These are phyloP conservation scores for Suillus weaverae DNA, from an alignment of 768 basidiomycete genomes.

Conservation along the genomic window DNA sequence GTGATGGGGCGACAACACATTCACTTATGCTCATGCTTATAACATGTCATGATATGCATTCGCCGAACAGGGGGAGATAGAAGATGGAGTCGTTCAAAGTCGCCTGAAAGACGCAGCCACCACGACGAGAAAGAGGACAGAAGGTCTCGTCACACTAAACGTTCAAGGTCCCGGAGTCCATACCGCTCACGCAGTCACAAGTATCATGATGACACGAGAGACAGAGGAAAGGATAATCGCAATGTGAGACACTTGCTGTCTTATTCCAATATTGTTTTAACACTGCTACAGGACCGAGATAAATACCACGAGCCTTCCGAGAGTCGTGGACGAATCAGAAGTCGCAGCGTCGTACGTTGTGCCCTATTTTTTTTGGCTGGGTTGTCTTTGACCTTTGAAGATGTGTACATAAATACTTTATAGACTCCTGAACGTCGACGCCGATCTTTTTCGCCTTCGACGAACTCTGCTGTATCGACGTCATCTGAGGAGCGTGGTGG, in stretches of 20 bases:
- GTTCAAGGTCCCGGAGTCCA: conserved; percentile 27
- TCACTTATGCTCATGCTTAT: conserved; percentile 3
- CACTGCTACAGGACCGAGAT: conserved; percentile 11
- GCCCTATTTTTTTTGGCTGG: background rate
- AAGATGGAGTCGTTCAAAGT: conserved; percentile 25
- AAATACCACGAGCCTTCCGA: conserved; percentile 5
- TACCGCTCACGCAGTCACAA: conserved; percentile 9
- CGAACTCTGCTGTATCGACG: conserved; percentile 17
- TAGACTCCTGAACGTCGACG: conserved; percentile 24
- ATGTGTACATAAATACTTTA: conserved; percentile 14
- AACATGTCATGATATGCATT: background rate
- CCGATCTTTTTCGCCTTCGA: conserved; percentile 21
- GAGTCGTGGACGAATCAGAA: conserved; percentile 14
- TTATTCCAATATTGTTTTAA: background rate
- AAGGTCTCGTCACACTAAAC: conserved; percentile 11
- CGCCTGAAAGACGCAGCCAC: conserved; percentile 17
- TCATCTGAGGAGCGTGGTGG: conserved; percentile 15
- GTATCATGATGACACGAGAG: background rate
- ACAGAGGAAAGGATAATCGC: conserved; percentile 7
- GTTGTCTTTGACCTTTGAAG: conserved; percentile 27
- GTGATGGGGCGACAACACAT: conserved; percentile 21
- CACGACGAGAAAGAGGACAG: conserved; percentile 15
- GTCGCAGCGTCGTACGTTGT: conserved; percentile 32
- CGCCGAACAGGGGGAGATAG: conserved; percentile 19
- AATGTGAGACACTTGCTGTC: background rate